Percentiles rank a stretch among this genome's conserved stretches.
These are phyloP conservation scores for Podila epicladia DNA, from an alignment of 192 early-diverging fungal species.

Conservation along the genomic window DNA sequence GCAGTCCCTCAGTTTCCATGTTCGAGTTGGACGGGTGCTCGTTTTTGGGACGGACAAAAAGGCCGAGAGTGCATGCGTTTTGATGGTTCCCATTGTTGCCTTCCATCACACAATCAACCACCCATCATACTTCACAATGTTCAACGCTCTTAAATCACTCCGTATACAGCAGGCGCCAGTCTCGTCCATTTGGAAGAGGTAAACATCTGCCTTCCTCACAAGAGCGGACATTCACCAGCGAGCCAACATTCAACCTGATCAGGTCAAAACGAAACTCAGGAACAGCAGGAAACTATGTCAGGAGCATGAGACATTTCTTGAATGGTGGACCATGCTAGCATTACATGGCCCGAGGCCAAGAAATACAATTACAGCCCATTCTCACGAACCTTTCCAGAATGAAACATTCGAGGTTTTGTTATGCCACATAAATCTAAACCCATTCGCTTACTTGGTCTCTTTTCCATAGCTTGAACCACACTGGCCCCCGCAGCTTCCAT, in stretches of 20 bases:
- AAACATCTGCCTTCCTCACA: neutral
- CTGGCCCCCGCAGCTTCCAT: slow-evolving; percentile 38
- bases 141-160: slow-evolving; percentile 2
- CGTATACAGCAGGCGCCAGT: neutral
- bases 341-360: no score
- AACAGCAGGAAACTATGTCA: neutral
- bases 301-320: no score
- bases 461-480: slow-evolving; percentile 19
- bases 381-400: no score
- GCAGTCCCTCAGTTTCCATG: no score
- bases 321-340: no score
- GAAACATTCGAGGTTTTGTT: no score
- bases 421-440: neutral
- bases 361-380: no score
- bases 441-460: neutral
- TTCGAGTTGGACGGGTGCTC: no score
- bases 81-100: no score
- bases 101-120: neutral
- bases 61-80: no score
- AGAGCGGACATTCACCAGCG: no score
- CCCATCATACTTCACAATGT: neutral
- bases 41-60: no score
- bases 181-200: slow-evolving; percentile 4
- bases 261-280: neutral
- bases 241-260: neutral